These are phyloP conservation scores for Microcyclosporella mali DNA, from an alignment of 2,329 filamentous ascomycete species.

Conservation along the genomic window DNA sequence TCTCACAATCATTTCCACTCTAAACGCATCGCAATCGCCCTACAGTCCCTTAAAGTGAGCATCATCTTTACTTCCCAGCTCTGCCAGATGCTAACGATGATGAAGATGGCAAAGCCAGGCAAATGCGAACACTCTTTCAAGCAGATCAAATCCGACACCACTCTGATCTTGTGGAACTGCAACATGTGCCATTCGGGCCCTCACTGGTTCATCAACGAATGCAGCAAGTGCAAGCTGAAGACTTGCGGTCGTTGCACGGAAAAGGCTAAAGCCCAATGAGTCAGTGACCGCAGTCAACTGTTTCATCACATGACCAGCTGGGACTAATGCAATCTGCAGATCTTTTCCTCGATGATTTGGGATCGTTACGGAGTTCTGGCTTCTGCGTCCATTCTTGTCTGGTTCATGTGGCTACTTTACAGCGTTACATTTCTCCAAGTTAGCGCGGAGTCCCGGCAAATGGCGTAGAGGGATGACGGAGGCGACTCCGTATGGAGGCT, in stretches of 20 bases:
- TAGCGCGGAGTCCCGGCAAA: constrained; percentile 25
- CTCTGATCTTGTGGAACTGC: constrained; percentile 48
- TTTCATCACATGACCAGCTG: background rate
- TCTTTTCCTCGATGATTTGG: background rate
- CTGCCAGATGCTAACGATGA: constrained; percentile 2
- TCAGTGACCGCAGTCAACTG: background rate
- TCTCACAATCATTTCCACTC: background rate
- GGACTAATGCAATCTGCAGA: constrained; percentile 1
- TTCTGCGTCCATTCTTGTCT: background rate
- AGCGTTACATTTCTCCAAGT: constrained; percentile 23
- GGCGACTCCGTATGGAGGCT: constrained; percentile 6
- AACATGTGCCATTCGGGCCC: constrained; percentile 47
- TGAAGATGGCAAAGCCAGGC: constrained; percentile 42
- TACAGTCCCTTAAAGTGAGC: constrained; percentile 3
- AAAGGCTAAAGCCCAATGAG: constrained; percentile 33
- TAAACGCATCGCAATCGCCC: background rate
- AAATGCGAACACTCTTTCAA: constrained; percentile 46
- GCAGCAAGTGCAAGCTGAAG: constrained; percentile 46
- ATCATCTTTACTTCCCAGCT: background rate
- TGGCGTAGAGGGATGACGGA: constrained; percentile 8
- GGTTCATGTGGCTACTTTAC: constrained; percentile 19
- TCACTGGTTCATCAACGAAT: constrained; percentile 48
- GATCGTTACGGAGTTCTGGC: background rate
- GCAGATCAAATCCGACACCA: constrained; percentile 48
- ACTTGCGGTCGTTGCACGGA: constrained; percentile 43